Evolutionary conservation across 768 basidiomycete species (phyloP), one percentile per base, ranked within the genome.

Genomic region (Flagelloscypha sp.): DNA sequence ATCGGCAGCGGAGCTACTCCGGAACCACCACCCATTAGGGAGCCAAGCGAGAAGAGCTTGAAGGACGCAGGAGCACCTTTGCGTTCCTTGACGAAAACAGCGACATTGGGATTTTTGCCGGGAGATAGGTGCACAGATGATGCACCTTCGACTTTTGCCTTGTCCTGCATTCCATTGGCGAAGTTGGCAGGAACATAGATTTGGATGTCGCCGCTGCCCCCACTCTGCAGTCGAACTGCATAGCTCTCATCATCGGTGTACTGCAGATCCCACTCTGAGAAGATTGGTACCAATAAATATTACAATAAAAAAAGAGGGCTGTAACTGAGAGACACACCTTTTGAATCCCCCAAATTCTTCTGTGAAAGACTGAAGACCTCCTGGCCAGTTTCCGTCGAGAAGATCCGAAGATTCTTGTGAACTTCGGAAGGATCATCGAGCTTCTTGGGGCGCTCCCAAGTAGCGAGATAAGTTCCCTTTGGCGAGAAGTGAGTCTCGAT

Each of bases 371-470:
- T 65, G 42, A 81, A 74, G 44, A 94, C 74, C 61, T 97, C 89
- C 50, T 86, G 76, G 29, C 88, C 89, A 0, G 86, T 83, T 7
- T 78, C 81, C 10, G 72, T 79, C 45, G 83, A 83, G 69, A 92
- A 99, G 45, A 97, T 70, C 40, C 86, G 79, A 41, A 93, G 76
- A 56, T 99, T 99, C 66, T 86, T 93, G 70, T 94, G 86, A n/a
- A n/a, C n/a, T 59, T 90, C 88, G 2, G 74, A 55, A 36, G 85
- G 88, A 45, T 92, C 92, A 55, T 90, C 93, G 33, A 85, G 73
- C 62, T 95, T 95, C 49, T 78, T 66, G 47, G 84, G 87, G 40
- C 95, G 76, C 62, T 97, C 93, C 88, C 93, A 98, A 30, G 88
- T 93, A 35, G 89, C 93, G 27, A 99, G 53, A 58, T 88, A 97